Conservation (phyloP, 2,329 filamentous ascomycete genomes). For the Venturiaceae sp. region DNA sequence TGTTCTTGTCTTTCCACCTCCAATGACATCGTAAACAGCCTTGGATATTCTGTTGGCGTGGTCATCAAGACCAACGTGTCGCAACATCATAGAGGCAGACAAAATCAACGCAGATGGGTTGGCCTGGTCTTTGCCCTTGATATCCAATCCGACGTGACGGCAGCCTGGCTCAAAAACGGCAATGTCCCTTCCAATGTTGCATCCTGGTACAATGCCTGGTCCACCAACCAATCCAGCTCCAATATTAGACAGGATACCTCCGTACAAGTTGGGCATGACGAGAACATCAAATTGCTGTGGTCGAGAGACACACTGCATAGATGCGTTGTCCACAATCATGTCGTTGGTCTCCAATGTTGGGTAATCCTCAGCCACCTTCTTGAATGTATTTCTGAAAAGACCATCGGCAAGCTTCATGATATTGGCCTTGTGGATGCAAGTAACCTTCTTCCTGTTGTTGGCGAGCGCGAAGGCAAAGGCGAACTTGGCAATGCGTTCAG, state of each 20-base stretch:
- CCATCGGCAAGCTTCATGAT: slow-evolving; percentile 99
- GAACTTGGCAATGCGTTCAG: slow-evolving; percentile 98
- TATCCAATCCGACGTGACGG: slow-evolving; percentile 98
- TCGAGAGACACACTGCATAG: slow-evolving; percentile 94
- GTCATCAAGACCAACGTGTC: slow-evolving; percentile 93
- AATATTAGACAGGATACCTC: slow-evolving; percentile 98
- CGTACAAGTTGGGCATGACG: slow-evolving; percentile 99
- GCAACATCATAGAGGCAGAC: slow-evolving; percentile 91
- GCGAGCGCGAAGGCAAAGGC: slow-evolving; percentile 95
- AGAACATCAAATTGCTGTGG: slow-evolving; percentile 99
- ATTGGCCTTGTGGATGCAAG: slow-evolving; percentile 99
- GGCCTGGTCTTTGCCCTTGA: slow-evolving; percentile 98
- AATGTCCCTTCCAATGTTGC: slow-evolving; percentile 98
- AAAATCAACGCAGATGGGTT: slow-evolving; percentile 96
- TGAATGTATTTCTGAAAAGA: slow-evolving; percentile 97
- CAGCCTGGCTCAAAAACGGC: slow-evolving; percentile 98
- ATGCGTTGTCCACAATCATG: slow-evolving; percentile 99
- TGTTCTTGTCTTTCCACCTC: slow-evolving; percentile 81
- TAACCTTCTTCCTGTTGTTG: slow-evolving; percentile 99
- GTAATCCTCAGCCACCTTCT: slow-evolving; percentile 87
- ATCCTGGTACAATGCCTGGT: slow-evolving; percentile 92
- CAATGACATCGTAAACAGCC: slow-evolving; percentile 72
- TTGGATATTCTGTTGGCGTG: slow-evolving; percentile 98
- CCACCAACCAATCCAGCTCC: slow-evolving; percentile 94
- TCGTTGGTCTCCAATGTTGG: slow-evolving; percentile 93